phyloP scores from a whole-genome alignment of 2,329 filamentous ascomycete species.

The Trichoderma endophyticum region DNA sequence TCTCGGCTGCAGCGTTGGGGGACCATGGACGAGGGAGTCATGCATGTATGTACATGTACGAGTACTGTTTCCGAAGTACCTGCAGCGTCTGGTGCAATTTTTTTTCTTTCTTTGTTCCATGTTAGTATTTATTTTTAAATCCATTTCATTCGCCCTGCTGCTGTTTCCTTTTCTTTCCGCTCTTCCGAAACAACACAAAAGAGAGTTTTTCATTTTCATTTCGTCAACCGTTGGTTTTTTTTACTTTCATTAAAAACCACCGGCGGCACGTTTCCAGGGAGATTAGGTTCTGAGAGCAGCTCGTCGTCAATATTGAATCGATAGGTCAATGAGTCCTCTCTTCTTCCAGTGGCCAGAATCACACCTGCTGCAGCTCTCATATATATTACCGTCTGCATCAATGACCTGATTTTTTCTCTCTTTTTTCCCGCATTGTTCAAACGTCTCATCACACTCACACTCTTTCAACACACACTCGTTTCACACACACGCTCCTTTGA shows the following conservation, averaged over 20 bases:
- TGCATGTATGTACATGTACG: background rate
- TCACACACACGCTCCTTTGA: background rate
- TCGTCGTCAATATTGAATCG: background rate
- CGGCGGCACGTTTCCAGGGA: background rate
- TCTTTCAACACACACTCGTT: slow-evolving; percentile 1
- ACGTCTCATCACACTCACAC: background rate
- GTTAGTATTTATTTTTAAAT: background rate
- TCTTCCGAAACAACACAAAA: background rate
- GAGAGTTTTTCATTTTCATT: background rate
- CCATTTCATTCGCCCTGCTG: background rate
- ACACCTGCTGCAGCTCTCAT: background rate
- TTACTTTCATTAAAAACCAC: background rate
- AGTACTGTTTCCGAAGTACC: background rate
- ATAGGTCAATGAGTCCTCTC: background rate
- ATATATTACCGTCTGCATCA: background rate
- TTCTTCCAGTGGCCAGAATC: background rate
- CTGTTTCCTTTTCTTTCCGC: background rate
- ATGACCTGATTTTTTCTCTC: background rate
- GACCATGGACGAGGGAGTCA: background rate
- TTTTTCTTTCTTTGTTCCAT: background rate
- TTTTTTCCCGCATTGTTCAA: background rate
- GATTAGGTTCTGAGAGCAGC: background rate
- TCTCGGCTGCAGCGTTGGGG: background rate
- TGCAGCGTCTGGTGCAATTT: background rate
- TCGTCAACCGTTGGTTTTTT: slow-evolving; percentile 6